These are phyloP conservation scores for Parascedosporium putredinis DNA, from an alignment of 2,329 filamentous ascomycete species.

Conservation along the genomic window DNA sequence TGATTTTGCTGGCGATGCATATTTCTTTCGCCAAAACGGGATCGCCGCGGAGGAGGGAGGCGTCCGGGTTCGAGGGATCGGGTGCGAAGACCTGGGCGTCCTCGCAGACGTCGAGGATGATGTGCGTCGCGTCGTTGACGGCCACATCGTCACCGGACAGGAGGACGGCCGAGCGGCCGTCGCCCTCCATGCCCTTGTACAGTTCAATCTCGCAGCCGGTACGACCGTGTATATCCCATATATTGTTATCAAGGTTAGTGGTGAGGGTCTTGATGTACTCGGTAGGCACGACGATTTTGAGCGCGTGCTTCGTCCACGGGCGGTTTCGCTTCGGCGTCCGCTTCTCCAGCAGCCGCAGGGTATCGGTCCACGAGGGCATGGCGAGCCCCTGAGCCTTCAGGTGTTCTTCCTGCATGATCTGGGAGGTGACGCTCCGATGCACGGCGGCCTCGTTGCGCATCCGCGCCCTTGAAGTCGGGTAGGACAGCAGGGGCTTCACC, in stretches of 20 bases:
- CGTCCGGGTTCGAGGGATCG: constrained; percentile 23
- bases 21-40: constrained; percentile 21
- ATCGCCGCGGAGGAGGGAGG: constrained; percentile 14
- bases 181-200: constrained; percentile 3
- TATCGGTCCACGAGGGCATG: constrained; percentile 24
- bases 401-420: constrained; percentile 5
- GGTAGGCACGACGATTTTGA: constrained; percentile 25
- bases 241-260: constrained; percentile 13
- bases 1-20: constrained; percentile 23
- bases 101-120: constrained; percentile 17
- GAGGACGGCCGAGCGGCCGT: constrained; percentile 19
- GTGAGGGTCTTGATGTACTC: constrained; percentile 17
- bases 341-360: constrained; percentile 26
- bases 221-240: constrained; percentile 20
- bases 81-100: constrained; percentile 25
- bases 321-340: constrained; percentile 23
- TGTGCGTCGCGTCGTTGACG: constrained; percentile 22
- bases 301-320: constrained; percentile 22
- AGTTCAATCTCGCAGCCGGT: constrained; percentile 15
- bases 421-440: constrained; percentile 2
- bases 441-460: constrained; percentile 1
- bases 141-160: constrained; percentile 23
- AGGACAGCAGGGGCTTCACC: background rate
- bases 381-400: background rate
- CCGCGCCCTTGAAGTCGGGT: constrained; percentile 7